A percentile compares a stretch with the other conserved stretches of the same genome.
Evolutionary conservation across 2,329 filamentous ascomycete species (phyloP).

Genomic region (Fusarium decemcellulare): DNA sequence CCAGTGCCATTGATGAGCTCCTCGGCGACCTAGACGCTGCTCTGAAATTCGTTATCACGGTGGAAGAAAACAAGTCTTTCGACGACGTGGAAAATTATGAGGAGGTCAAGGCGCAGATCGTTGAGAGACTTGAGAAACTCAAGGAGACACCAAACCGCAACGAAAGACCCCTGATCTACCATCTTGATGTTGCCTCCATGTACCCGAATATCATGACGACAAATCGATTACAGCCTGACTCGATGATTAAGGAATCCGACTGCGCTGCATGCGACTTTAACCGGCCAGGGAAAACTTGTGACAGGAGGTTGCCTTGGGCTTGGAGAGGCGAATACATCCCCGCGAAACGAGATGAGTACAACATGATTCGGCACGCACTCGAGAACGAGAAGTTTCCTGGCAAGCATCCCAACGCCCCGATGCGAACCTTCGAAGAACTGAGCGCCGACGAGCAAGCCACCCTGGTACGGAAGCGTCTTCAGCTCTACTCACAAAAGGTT

Average conservation of each 20-base stretch:
- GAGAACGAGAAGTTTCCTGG: conserved; percentile 95
- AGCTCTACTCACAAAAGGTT: conserved; percentile 97
- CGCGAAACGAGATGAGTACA: conserved; percentile 97
- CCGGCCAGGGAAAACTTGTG: conserved; percentile 95
- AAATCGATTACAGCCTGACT: conserved; percentile 96
- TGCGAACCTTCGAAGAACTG: conserved; percentile 85
- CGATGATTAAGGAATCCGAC: conserved; percentile 97
- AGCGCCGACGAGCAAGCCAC: conserved; percentile 84
- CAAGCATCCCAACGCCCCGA: conserved; percentile 77
- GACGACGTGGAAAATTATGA: conserved; percentile 87
- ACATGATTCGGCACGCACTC: conserved; percentile 95
- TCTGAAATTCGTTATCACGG: conserved; percentile 86
- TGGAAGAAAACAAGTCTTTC: conserved; percentile 87
- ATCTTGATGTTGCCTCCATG: conserved; percentile 99
- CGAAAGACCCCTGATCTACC: conserved; percentile 94
- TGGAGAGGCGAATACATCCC: conserved; percentile 99
- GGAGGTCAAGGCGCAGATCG: conserved; percentile 87
- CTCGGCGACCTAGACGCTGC: conserved; percentile 89
- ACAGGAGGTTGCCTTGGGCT: conserved; percentile 93
- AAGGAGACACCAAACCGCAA: conserved; percentile 87
- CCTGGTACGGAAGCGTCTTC: conserved; percentile 87
- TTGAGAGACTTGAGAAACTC: conserved; percentile 76
- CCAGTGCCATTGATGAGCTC: conserved; percentile 90
- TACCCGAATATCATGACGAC: conserved; percentile 99
- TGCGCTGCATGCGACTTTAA: conserved; percentile 99